These are phyloP conservation scores for Hypoxylon sp. DNA, from an alignment of 2,329 filamentous ascomycete species.

Conservation along the genomic window DNA sequence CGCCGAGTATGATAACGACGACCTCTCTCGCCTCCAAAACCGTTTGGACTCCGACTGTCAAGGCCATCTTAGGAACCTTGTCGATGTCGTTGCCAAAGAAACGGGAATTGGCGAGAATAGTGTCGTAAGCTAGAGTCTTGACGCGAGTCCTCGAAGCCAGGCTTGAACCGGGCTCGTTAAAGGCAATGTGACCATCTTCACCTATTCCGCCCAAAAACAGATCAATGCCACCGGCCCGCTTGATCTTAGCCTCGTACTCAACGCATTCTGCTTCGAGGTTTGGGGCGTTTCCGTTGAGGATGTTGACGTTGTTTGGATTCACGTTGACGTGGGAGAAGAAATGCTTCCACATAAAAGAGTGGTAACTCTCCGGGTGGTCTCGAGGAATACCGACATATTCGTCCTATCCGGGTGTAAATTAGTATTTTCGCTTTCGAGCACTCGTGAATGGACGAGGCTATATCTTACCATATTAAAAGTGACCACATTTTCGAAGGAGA, in stretches of 20 bases:
- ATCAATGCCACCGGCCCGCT: conserved; percentile 82
- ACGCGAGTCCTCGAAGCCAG: conserved; percentile 83
- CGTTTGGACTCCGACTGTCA: conserved; percentile 88
- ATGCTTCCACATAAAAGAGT: conserved; percentile 94
- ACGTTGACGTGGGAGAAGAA: conserved; percentile 91
- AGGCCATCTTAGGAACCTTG: conserved; percentile 83
- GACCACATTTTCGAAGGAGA: conserved; percentile 89
- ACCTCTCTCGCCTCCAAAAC: conserved; percentile 86
- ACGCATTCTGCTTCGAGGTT: conserved; percentile 84
- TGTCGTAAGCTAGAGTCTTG: conserved; percentile 90
- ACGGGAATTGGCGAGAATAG: conserved; percentile 85
- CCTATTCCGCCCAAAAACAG: conserved; percentile 89
- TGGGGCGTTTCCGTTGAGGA: conserved; percentile 83
- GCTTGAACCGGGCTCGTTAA: conserved; percentile 90
- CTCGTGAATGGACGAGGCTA: neutral
- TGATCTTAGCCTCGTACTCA: conserved; percentile 84
- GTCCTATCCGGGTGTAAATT: conserved; percentile 66
- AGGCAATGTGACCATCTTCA: conserved; percentile 89
- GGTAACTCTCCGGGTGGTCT: conserved; percentile 88
- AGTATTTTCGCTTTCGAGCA: conserved; percentile 11
- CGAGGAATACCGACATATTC: conserved; percentile 88
- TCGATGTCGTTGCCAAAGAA: conserved; percentile 84
- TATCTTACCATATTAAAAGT: conserved; percentile 87
- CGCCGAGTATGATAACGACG: conserved; percentile 84
- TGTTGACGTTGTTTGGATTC: conserved; percentile 85